Percentiles rank a stretch among this genome's conserved stretches.
Conservation (phyloP, 2,329 filamentous ascomycete genomes). For the Zymoseptoria ardabiliae region DNA sequence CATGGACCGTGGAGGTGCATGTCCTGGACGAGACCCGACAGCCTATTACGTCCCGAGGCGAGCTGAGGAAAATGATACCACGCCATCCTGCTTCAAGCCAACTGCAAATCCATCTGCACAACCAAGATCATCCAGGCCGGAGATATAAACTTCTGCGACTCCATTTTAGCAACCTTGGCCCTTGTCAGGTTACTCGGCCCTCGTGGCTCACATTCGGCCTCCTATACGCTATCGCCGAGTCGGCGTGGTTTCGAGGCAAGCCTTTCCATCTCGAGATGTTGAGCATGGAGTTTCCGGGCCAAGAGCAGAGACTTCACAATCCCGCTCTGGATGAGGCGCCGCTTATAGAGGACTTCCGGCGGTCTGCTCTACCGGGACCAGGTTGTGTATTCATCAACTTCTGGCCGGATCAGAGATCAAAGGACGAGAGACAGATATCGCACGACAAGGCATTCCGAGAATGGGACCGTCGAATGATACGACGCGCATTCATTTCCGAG, state of each 20-base stretch:
- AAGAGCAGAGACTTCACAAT: background rate
- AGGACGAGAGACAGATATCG: background rate
- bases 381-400: background rate
- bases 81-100: background rate
- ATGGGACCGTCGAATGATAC: too few species aligned
- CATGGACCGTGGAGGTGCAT: background rate
- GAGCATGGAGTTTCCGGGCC: background rate
- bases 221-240: background rate
- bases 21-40: background rate
- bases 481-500: too few species aligned
- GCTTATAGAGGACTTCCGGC: background rate
- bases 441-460: background rate
- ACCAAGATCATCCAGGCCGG: background rate
- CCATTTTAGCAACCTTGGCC: background rate
- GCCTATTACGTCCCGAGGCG: background rate
- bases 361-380: background rate
- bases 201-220: background rate
- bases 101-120: background rate
- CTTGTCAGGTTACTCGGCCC: background rate
- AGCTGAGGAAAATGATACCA: constrained; percentile 1
- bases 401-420: background rate
- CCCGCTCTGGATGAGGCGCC: background rate
- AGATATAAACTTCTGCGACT: background rate
- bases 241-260: background rate
- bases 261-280: background rate